Conservation (phyloP, 768 basidiomycete genomes). For the Chalciporus sphaerocephalus region DNA sequence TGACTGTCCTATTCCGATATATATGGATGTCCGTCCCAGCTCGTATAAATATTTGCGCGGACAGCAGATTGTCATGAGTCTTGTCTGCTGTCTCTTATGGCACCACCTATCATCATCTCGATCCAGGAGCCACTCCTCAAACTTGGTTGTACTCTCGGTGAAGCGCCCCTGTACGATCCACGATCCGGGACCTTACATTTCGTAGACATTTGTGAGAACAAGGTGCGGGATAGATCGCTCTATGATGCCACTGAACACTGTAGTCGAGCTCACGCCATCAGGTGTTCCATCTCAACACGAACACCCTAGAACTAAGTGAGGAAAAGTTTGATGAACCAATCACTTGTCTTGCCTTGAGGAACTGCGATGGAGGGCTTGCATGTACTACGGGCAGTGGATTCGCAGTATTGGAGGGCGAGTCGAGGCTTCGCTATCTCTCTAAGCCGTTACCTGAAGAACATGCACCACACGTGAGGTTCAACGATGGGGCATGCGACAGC, state of each 20-base stretch:
- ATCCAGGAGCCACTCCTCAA: conserved; percentile 43
- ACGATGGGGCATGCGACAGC: conserved; percentile 66
- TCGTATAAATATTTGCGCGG: conserved; percentile 11
- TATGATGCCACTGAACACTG: neutral
- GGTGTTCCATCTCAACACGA: conserved; percentile 38
- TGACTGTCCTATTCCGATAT: conserved; percentile 6
- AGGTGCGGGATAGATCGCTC: conserved; percentile 8
- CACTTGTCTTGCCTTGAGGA: conserved; percentile 54
- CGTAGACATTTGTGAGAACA: conserved; percentile 49
- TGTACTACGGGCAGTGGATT: conserved; percentile 23
- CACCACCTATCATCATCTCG: conserved; percentile 15
- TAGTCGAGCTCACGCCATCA: conserved; percentile 6
- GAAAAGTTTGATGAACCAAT: conserved; percentile 54
- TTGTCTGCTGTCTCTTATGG: conserved; percentile 8
- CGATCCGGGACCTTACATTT: conserved; percentile 55
- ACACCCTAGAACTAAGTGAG: conserved; percentile 35
- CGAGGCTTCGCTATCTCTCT: conserved; percentile 47
- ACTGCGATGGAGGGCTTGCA: conserved; percentile 29
- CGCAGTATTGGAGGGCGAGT: conserved; percentile 12
- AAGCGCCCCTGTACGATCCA: conserved; percentile 65
- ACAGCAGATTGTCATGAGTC: neutral
- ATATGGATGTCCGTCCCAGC: conserved; percentile 1
- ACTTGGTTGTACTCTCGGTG: conserved; percentile 54
- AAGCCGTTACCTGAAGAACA: conserved; percentile 46
- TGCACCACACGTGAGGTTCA: conserved; percentile 51